These are phyloP conservation scores for Colletotrichum ledebouriae DNA, from an alignment of 2,329 filamentous ascomycete species.

Conservation along the genomic window DNA sequence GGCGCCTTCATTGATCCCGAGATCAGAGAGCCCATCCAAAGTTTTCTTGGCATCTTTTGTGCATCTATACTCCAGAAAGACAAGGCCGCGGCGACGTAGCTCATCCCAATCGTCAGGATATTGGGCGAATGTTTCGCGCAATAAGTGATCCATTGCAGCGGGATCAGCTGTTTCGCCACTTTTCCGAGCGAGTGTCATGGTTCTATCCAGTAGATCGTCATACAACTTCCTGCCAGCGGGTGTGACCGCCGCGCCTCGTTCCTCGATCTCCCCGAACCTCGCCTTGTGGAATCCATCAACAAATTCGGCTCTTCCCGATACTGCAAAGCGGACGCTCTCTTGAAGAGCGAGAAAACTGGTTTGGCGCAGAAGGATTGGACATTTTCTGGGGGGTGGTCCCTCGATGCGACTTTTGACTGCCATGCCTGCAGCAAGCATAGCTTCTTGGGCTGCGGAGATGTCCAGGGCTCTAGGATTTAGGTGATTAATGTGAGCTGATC, in stretches of 20 bases:
- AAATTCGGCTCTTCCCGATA: conserved; percentile 30
- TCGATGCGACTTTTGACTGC: conserved; percentile 64
- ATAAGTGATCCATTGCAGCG: conserved; percentile 41
- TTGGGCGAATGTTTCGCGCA: conserved; percentile 49
- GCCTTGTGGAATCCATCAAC: conserved; percentile 59
- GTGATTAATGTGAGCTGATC: conserved; percentile 65
- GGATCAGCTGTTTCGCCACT: not conserved
- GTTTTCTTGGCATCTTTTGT: conserved; percentile 11
- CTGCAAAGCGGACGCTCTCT: conserved; percentile 59
- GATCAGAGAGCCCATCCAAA: not conserved
- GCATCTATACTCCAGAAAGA: conserved; percentile 55
- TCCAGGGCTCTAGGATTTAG: conserved; percentile 65
- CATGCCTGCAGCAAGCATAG: conserved; percentile 58
- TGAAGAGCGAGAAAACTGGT: conserved; percentile 67
- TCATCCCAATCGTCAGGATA: conserved; percentile 59
- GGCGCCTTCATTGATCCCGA: not conserved
- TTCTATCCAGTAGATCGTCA: conserved; percentile 55
- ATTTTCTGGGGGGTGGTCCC: conserved; percentile 60
- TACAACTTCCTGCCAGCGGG: conserved; percentile 59
- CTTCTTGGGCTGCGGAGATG: conserved; percentile 58
- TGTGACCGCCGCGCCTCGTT: conserved; percentile 65
- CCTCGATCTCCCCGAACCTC: conserved; percentile 67
- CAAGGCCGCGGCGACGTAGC: conserved; percentile 53
- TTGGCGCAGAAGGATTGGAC: conserved; percentile 63
- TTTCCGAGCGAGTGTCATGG: conserved; percentile 42